phyloP scores from a whole-genome alignment of 1,284 basidiomycete species.

The Ceratobasidium sp. region DNA sequence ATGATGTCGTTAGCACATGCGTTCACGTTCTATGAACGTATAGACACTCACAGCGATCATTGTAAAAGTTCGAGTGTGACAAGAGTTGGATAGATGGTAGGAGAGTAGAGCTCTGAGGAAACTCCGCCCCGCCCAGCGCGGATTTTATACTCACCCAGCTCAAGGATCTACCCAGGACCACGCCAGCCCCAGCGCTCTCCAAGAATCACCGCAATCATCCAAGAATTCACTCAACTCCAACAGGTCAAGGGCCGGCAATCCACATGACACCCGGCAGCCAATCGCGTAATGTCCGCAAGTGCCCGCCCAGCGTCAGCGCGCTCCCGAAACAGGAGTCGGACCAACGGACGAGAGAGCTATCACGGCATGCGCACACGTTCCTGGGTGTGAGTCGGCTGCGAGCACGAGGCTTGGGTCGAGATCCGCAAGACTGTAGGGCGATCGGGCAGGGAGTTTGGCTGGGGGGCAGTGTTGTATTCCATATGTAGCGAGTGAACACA shows the following conservation, averaged over 20 bases:
- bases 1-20: background rate
- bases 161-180: constrained; percentile 37
- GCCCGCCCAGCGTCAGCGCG: constrained; percentile 9
- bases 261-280: constrained; percentile 15
- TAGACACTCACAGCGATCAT: constrained; percentile 40
- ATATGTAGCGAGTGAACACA: constrained; percentile 29
- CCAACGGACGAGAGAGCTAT: background rate
- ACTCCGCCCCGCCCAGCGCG: background rate
- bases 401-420: background rate
- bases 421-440: background rate
- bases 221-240: constrained; percentile 24
- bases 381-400: background rate
- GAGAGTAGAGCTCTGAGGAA: constrained; percentile 14
- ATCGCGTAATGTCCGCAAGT: constrained; percentile 32
- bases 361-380: background rate
- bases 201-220: constrained; percentile 7
- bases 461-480: constrained; percentile 22
- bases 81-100: constrained; percentile 20
- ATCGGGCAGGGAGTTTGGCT: constrained; percentile 22
- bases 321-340: constrained; percentile 13
- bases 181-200: constrained; percentile 3
- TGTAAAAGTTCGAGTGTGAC: background rate
- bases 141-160: constrained; percentile 5
- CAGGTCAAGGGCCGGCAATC: background rate
- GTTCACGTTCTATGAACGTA: background rate